Evolutionary conservation across 495 filamentous ascomycete species (phyloP), one percentile per base, ranked within the genome.

Genomic region (Parmelia sp.): DNA sequence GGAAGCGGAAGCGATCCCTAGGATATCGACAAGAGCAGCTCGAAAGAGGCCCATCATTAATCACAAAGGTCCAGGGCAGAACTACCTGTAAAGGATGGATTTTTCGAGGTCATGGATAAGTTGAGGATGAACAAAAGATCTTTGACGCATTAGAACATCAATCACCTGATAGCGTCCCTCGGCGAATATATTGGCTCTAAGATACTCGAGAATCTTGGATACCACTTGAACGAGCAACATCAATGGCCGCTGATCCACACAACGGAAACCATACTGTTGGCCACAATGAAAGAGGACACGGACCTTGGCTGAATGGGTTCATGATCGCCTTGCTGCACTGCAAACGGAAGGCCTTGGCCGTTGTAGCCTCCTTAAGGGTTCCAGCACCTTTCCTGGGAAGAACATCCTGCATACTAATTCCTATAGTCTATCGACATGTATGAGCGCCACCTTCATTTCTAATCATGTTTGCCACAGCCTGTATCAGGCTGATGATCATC

Each of bases 401-500:
- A 0, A 53, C 0, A 55, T 21, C 51, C 15, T 0, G 29, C 14
- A 55, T 21, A 3, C 3, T 35, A 10, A 19, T 21, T 21, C 3
- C 25, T 21, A 33, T 17, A 55, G 4, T 55, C 29, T 55, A 55
- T 42, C 39, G 35, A 12, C 66, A 58, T 25, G 44, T 23, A 15
- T 67, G 23, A 23, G 45, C 35, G 53, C 14, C 37, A 53, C 53
- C 56, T 53, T 68, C 49, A 65, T 63, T 69, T 58, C 51, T 60
- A 31, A 83, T 80, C 57, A 91, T 86, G 73, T 91, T 90, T 15
- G 75, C 77, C 53, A 88, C 73, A 0, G 89, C 88, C 78, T 92
- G 86, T 37, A 92, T 65, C 44, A 96, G 74, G 73, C 89, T 94
- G 55, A 95, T 90, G 9, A 71, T 81, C 90, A 97, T 93, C 33